Evolutionary conservation across 2,329 filamentous ascomycete species (phyloP), one percentile per base, ranked within the genome.

Genomic region (Cylindrodendrum hubeiense): DNA sequence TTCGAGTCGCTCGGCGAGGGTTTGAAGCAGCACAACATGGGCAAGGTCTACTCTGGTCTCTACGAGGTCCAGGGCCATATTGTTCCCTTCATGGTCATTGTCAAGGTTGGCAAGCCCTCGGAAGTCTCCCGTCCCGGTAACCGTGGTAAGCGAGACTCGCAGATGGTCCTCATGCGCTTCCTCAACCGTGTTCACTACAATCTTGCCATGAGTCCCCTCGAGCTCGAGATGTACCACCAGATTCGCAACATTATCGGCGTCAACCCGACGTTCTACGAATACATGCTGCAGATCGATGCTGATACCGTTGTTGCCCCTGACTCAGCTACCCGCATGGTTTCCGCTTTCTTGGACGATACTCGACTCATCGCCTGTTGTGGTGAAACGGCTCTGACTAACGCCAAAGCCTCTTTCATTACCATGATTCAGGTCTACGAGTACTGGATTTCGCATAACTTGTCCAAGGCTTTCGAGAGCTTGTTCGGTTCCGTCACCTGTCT

Each of bases 361-460:
- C 91, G 93, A 60, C 85, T 98, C n/a, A 95, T 98, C 75, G 96
- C 92, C 60, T 89, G 96, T 52, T 99, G 96, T 76, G 96, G 96
- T 82, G 96, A 99, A 81, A 99, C 96, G 0, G 92, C 92, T 17
- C 86, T 99, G 51, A 95, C 91, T 68, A 99, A 99, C 77, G 93
- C 94, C 65, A 98, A 98, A 80, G 87, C 92, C 7, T 98, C 95
- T 1, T 94, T 97, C 76, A 90, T 97, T 71, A 99, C 96, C 55
- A 98, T 98, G 95, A 99, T 99, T 79, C 96, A 99, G 81, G 95
- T 99, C 34, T 99, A 98, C 85, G 95, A 99, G 81, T 99, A 99
- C 86, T 99, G 95, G 84, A 99, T 99, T 76, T 98, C 95, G 55
- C 95, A 99, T 85, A 97, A 98, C 79, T 83, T 99, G 72, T 91